These are phyloP conservation scores for Melampsora larici-populina DNA, from an alignment of 1,284 basidiomycete species.

Conservation along the genomic window DNA sequence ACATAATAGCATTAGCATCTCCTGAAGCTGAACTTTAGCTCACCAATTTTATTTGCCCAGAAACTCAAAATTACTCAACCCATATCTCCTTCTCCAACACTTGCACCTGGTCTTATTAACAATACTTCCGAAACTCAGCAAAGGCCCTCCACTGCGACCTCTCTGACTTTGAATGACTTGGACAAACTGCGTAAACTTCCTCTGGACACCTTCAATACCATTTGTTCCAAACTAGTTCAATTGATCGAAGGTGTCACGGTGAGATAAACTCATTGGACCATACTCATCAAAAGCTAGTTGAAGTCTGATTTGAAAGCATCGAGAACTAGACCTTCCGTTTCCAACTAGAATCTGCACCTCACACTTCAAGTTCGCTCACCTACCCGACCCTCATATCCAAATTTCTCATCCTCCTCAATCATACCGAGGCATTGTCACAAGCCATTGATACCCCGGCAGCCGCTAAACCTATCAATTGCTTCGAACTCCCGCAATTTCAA, in stretches of 20 bases:
- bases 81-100: no score
- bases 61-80: no score
- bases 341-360: conserved; percentile 36
- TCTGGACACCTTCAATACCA: conserved; percentile 32
- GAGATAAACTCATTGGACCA: not conserved
- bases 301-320: not conserved
- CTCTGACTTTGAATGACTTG: not conserved
- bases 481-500: conserved; percentile 35
- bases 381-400: conserved; percentile 41
- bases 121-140: no score
- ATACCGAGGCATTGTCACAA: conserved; percentile 42
- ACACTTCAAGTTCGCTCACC: conserved; percentile 20
- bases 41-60: no score
- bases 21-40: no score
- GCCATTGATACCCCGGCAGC: conserved; percentile 25
- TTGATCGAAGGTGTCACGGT: conserved; percentile 39
- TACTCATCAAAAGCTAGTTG: not conserved
- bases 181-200: conserved; percentile 33
- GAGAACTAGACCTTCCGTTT: conserved; percentile 18
- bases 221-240: conserved; percentile 42
- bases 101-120: no score
- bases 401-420: conserved; percentile 38
- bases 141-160: no score
- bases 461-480: conserved; percentile 19
- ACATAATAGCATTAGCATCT: no score